Evolutionary conservation across 129 eudicot species (phyloP).

Genomic region (Flaveria trinervia): DNA sequence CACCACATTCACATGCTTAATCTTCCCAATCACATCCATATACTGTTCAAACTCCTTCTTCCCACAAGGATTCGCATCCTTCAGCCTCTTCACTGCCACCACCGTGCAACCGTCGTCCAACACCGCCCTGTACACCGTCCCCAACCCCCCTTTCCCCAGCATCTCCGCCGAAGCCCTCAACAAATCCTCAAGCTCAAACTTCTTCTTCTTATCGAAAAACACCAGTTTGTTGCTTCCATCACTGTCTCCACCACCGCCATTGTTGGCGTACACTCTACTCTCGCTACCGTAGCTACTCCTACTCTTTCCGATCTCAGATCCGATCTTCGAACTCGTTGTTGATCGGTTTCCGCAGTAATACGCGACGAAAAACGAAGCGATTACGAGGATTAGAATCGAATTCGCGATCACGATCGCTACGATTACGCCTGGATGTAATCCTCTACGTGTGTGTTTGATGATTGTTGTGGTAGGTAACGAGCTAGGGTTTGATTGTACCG

Average conservation of each 20-base stretch:
- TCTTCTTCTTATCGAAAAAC: slow-evolving; percentile 78
- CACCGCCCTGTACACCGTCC: slow-evolving; percentile 94
- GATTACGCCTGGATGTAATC: slow-evolving; percentile 59
- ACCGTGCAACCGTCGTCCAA: slow-evolving; percentile 82
- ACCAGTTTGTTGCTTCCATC: slow-evolving; percentile 69
- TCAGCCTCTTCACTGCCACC: slow-evolving; percentile 96
- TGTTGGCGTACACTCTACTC: slow-evolving; percentile 61
- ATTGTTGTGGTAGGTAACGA: slow-evolving; percentile 49
- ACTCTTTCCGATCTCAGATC: slow-evolving; percentile 54
- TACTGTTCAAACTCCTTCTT: slow-evolving; percentile 98
- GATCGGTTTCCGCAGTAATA: slow-evolving; percentile 59
- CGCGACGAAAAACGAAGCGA: slow-evolving; percentile 51
- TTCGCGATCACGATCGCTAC: slow-evolving; percentile 58
- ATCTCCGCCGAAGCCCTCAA: slow-evolving; percentile 92
- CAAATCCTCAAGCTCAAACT: slow-evolving; percentile 87
- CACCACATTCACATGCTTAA: slow-evolving; percentile 75
- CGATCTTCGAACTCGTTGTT: slow-evolving; percentile 39
- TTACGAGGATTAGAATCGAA: slow-evolving; percentile 47
- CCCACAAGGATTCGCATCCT: slow-evolving; percentile 94
- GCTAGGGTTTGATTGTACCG: slow-evolving; percentile 79
- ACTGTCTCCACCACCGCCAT: slow-evolving; percentile 64
- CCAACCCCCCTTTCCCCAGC: slow-evolving; percentile 96
- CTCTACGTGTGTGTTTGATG: slow-evolving; percentile 33
- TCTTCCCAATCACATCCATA: slow-evolving; percentile 97
- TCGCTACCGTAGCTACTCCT: slow-evolving; percentile 72